A percentile compares a stretch with the other conserved stretches of the same genome.
These are phyloP conservation scores for Trichoderma breve DNA, from an alignment of 2,329 filamentous ascomycete genomes.

Conservation along the genomic window DNA sequence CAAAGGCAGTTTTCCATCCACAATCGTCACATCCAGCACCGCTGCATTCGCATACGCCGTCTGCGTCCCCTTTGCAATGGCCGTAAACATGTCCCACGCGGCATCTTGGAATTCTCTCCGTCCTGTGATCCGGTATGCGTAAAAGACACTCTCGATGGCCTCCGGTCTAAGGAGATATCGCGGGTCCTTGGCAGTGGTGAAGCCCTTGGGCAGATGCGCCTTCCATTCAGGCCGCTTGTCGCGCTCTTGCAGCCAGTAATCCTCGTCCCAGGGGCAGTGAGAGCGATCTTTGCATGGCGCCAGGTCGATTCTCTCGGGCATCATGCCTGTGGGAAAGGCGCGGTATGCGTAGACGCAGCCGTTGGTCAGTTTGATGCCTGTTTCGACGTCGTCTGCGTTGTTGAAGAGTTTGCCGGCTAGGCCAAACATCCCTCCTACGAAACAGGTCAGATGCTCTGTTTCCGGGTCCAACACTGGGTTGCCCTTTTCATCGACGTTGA, in stretches of 20 bases:
- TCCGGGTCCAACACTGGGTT: constrained; percentile 30
- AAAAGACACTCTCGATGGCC: constrained; percentile 77
- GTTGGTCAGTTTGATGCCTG: constrained; percentile 45
- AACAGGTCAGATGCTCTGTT: constrained; percentile 50
- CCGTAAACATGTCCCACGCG: constrained; percentile 71
- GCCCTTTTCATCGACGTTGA: constrained; percentile 27
- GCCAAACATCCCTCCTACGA: constrained; percentile 51
- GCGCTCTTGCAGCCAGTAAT: constrained; percentile 55
- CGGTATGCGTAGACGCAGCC: constrained; percentile 54
- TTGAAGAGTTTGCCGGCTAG: constrained; percentile 47
- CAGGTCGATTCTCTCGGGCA: constrained; percentile 50
- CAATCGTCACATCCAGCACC: constrained; percentile 56
- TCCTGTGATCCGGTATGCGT: constrained; percentile 71
- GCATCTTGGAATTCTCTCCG: constrained; percentile 61
- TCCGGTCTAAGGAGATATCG: constrained; percentile 70
- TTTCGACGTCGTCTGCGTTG: constrained; percentile 41
- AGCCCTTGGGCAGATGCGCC: constrained; percentile 48
- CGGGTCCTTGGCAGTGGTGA: constrained; percentile 52
- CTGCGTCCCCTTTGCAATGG: constrained; percentile 56
- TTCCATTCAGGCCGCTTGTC: constrained; percentile 22
- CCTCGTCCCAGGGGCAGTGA: constrained; percentile 37
- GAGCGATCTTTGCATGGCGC: constrained; percentile 37
- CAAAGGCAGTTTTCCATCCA: constrained; percentile 24
- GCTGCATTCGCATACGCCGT: constrained; percentile 61
- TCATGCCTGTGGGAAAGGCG: constrained; percentile 48